Evolutionary conservation across 169 alveolate species (phyloP).

Genomic region (Theileria equi): DNA sequence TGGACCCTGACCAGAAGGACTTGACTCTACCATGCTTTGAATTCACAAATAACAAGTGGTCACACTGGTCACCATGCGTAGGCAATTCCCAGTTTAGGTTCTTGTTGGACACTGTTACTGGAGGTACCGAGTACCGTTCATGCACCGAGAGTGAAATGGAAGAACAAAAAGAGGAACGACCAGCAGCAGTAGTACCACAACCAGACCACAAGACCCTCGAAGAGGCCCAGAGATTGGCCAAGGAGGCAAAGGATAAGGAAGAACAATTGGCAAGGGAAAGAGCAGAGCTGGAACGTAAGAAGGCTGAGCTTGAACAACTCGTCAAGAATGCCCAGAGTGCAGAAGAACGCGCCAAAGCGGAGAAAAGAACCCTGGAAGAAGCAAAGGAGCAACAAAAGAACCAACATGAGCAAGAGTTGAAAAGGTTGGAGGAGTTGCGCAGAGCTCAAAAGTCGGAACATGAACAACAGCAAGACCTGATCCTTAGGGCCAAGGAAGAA

Average conservation of each 20-base stretch:
- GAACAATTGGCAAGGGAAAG: background rate
- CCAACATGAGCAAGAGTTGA: conserved; percentile 1
- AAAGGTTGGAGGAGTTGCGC: background rate
- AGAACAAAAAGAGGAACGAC: background rate
- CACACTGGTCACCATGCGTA: conserved; percentile 47
- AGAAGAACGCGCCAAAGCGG: background rate
- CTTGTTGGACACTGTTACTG: conserved; percentile 32
- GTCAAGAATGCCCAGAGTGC: background rate
- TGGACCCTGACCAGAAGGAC: conserved; percentile 1
- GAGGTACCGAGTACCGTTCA: conserved; percentile 27
- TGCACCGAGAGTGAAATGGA: conserved; percentile 8
- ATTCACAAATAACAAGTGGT: conserved; percentile 25
- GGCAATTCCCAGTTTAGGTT: conserved; percentile 36
- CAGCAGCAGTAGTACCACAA: conserved; percentile 7
- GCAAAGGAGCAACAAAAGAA: conserved; percentile 2
- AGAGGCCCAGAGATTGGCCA: background rate
- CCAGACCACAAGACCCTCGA: background rate
- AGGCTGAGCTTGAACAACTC: background rate
- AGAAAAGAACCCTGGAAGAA: background rate
- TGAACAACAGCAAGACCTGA: background rate
- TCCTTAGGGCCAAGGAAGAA: background rate
- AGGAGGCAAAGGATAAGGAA: conserved; percentile 8
- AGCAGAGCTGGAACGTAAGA: background rate
- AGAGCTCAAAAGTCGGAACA: conserved; percentile 1
- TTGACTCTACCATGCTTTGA: conserved; percentile 29